Evolutionary conservation across 2,329 filamentous ascomycete species (phyloP), one percentile per base, ranked within the genome.

Genomic region (Dissoconium aciculare): DNA sequence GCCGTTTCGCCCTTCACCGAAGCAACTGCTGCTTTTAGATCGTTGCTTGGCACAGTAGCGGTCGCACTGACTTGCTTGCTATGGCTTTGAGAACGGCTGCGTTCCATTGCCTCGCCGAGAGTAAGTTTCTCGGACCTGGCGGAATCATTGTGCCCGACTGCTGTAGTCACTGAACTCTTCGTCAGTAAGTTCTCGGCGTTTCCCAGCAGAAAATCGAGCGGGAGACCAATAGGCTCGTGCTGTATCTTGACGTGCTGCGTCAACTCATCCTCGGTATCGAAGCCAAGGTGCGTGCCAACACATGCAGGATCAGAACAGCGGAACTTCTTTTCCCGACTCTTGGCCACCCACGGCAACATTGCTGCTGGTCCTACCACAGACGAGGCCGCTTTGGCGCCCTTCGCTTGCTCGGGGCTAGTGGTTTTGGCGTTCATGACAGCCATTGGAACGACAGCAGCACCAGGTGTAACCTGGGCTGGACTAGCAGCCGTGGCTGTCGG

Each of bases 131-230:
- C n/a, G n/a, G n/a, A n/a, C n/a, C 33, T 19, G 10, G 46, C 47
- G 23, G 57, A 56, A 29, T 66, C 59, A 31, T 62, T 50, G 28
- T 69, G 62, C n/a, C n/a, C n/a, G 19, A 71, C 51, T 23, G 56
- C 55, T n/a, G n/a, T n/a, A n/a, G n/a, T n/a, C n/a, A n/a, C n/a
- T n/a, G n/a, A n/a, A n/a, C n/a, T n/a, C n/a, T n/a, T n/a, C n/a
- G n/a, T n/a, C 9, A 62, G 44, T 10, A 53, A 60, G 12, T 58
- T 58, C 10, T 60, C 60, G 38, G 69, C 57, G 25, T 60, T 64
- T 5, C 68, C 63, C 5, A 74, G 42, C 15, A 66, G 61, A 45
- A 64, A 76, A n/a, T 63, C 56, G 16, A 73, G 51, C 17, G 68
- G 63, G 45, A 75, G 59, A 4, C 61, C 64, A 21, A 73, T 59